A percentile compares a stretch with the other conserved stretches of the same genome.
phyloP scores from a whole-genome alignment of 2,329 filamentous ascomycete genomes.

The Aspergillus quadrilineatus region DNA sequence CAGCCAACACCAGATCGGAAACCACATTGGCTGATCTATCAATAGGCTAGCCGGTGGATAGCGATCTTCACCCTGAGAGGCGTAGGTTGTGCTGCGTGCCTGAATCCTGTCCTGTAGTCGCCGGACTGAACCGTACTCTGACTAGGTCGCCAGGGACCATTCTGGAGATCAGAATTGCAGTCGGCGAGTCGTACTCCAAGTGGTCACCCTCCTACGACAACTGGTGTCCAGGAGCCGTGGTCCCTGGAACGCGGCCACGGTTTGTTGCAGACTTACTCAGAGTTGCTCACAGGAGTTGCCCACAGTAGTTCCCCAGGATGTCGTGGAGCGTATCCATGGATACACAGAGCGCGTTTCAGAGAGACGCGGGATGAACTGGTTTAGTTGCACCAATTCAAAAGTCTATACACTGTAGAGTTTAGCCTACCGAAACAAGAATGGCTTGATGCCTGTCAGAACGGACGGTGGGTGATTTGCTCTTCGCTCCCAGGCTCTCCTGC shows the following conservation, averaged over 20 bases:
- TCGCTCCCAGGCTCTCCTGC: not conserved
- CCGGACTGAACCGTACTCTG: not conserved
- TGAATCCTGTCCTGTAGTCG: conserved; percentile 4
- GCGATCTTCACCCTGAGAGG: not conserved
- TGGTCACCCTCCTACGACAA: not conserved
- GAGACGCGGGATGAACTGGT: not conserved
- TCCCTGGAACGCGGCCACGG: not conserved
- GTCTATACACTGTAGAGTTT: not conserved
- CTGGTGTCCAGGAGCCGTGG: not conserved
- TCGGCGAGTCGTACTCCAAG: not conserved
- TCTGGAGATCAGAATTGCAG: not conserved
- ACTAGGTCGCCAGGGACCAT: not conserved
- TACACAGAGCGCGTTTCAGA: conserved; percentile 1
- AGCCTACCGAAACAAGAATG: not conserved
- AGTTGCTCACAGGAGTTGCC: not conserved
- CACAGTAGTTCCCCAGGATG: not conserved
- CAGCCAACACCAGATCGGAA: not conserved
- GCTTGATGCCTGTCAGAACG: not conserved
- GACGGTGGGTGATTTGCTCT: not conserved
- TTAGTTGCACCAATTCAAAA: not conserved
- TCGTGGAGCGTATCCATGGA: not conserved
- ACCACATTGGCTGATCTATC: conserved; percentile 7
- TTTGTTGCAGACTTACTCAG: too few relatives aligned
- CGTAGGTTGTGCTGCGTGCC: not conserved
- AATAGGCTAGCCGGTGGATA: conserved; percentile 7